A percentile compares a stretch with the other conserved stretches of the same genome.
These are phyloP conservation scores for Drosera spatulata DNA, from an alignment of 179 eudicot species.

Conservation along the genomic window DNA sequence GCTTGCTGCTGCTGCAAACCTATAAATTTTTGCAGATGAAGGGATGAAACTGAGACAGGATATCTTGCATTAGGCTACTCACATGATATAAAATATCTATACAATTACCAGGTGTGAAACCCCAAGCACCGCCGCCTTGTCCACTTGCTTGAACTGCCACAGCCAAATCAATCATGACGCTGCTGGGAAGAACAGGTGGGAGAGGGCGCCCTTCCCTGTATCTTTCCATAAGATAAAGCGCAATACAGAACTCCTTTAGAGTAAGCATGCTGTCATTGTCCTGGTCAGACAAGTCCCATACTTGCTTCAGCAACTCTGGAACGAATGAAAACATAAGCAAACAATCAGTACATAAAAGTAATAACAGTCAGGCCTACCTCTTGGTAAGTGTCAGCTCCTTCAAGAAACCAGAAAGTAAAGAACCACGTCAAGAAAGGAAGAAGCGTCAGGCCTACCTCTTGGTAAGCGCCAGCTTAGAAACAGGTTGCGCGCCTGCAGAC, in stretches of 20 bases:
- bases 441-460: constrained; percentile 40
- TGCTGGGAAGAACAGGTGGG: constrained; percentile 60
- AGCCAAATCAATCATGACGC: constrained; percentile 47
- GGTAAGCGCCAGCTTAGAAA: constrained; percentile 93
- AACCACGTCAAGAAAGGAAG: too few species aligned
- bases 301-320: constrained; percentile 95
- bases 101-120: constrained; percentile 58
- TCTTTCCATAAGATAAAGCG: constrained; percentile 96
- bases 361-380: neutral
- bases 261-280: constrained; percentile 99
- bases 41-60: neutral
- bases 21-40: neutral
- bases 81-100: neutral
- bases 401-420: too few species aligned
- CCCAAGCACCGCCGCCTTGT: constrained; percentile 51
- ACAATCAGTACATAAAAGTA: constrained; percentile 1
- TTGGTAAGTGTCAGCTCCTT: too few species aligned
- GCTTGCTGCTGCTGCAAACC: constrained; percentile 44
- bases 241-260: constrained; percentile 89
- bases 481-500: constrained; percentile 83
- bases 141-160: constrained; percentile 42
- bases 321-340: constrained; percentile 16
- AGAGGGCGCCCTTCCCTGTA: constrained; percentile 94
- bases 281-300: constrained; percentile 99
- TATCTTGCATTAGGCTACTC: too few species aligned